These are phyloP conservation scores for Didymella pinodella DNA, from an alignment of 2,329 filamentous ascomycete genomes.

Conservation along the genomic window DNA sequence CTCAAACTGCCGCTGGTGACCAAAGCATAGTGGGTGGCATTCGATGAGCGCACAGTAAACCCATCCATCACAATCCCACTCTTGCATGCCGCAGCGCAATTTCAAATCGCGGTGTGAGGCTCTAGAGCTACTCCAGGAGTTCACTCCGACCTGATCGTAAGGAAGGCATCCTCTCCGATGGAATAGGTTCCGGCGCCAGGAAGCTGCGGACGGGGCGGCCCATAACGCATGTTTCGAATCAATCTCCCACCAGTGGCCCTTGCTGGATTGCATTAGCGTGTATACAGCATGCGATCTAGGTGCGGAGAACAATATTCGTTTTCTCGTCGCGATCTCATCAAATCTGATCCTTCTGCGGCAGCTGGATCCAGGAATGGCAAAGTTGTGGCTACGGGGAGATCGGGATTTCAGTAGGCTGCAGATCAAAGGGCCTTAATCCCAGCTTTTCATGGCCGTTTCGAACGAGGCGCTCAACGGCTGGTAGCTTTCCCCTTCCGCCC, in stretches of 20 bases:
- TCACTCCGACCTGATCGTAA: neutral
- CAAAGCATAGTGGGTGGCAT: neutral
- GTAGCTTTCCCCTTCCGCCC: constrained; percentile 14
- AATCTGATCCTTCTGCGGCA: constrained; percentile 3
- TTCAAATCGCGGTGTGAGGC: constrained; percentile 10
- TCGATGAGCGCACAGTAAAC: neutral
- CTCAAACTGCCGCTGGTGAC: constrained; percentile 3
- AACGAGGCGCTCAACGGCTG: constrained; percentile 16
- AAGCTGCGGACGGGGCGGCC: constrained; percentile 18
- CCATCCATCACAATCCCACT: neutral
- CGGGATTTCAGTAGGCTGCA: constrained; percentile 12
- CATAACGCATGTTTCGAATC: constrained; percentile 9
- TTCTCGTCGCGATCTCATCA: constrained; percentile 17
- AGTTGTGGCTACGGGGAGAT: constrained; percentile 12
- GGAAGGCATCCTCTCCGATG: constrained; percentile 5
- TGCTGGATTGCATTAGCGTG: constrained; percentile 17
- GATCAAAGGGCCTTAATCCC: constrained; percentile 15
- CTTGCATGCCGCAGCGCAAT: constrained; percentile 1
- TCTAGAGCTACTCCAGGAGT: constrained; percentile 4
- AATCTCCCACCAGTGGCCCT: neutral
- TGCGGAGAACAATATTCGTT: constrained; percentile 14
- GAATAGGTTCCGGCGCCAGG: constrained; percentile 7
- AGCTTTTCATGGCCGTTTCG: constrained; percentile 8
- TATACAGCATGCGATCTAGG: constrained; percentile 18
- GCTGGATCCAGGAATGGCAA: constrained; percentile 8